Base-by-base conservation (phyloP, 257 asterid species). In the Solanum infundibuliforme region DNA sequence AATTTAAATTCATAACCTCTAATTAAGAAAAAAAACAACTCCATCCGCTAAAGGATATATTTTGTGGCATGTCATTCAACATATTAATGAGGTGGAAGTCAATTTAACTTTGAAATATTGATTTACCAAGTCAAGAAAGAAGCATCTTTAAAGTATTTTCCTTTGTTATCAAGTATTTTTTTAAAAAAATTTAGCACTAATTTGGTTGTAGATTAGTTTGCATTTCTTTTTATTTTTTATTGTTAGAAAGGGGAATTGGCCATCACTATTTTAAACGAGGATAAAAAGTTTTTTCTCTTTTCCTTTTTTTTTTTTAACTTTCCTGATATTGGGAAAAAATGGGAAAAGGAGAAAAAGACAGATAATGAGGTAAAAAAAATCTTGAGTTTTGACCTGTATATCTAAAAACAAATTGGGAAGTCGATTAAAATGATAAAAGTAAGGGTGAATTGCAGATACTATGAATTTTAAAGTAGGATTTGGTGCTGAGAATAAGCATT, bases 401-500 rank as follows among this genome's bases (percentile, higher is more conserved):
- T 16, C 52, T 52, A 16, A 52, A 52, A 46, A 52, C 18, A 52
- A 20, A 52, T 5, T 12, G 7, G 16, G 27, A 52, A 34, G 66
- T 43, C 23, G 46, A 65, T 85, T 43, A 34, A 68, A 87, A 60
- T 14, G 52, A 13, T 7, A 32, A 14, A 52, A 86, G 66, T 43
- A 71, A 77, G 87, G 62, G 48, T 89, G 86, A 74, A 68, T 31
- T 41, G 20, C 12, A 25, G 58, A 87, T 46, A 89, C 25, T 76
- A 39, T 39, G 23, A 76, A 39, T 76, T 76, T 88, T 92, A 91
- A 41, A 83, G 83, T 88, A 89, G 87, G 89, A 89, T 87, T 89
- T 89, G 89, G 93, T 88, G 91, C 92, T 46, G 2, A 87, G 91
- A 89, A 89, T 88, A 89, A 87, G 82, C 87, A 87, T 88, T 73